A percentile compares a stretch with the other conserved stretches of the same genome.
These are phyloP conservation scores for Penicillium griseofulvum DNA, from an alignment of 2,329 filamentous ascomycete genomes.

Conservation along the genomic window DNA sequence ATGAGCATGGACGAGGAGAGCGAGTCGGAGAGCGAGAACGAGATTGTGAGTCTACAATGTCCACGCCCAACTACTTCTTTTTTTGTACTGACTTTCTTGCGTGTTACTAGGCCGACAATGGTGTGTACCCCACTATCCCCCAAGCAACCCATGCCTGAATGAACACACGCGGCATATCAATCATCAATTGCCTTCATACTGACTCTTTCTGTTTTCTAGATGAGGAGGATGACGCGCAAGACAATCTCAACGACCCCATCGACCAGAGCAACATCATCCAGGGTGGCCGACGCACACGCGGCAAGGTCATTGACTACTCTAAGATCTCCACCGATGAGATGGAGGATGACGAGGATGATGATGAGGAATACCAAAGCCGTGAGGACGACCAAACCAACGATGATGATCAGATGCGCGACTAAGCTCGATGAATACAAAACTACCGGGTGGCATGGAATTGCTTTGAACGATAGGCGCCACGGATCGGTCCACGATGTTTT, in stretches of 20 bases:
- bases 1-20: constrained; percentile 71
- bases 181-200: constrained; percentile 21
- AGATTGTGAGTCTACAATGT: constrained; percentile 32
- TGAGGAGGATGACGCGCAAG: constrained; percentile 70
- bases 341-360: constrained; percentile 60
- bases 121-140: constrained; percentile 9
- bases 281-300: constrained; percentile 79
- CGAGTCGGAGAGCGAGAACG: constrained; percentile 58
- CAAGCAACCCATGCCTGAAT: neutral
- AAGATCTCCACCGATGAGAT: constrained; percentile 77
- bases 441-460: constrained; percentile 16
- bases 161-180: neutral
- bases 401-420: constrained; percentile 44
- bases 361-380: constrained; percentile 39
- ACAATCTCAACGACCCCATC: constrained; percentile 81
- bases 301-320: constrained; percentile 87
- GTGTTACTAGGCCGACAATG: constrained; percentile 26
- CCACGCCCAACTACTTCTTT: neutral
- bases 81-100: neutral
- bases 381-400: constrained; percentile 33
- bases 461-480: constrained; percentile 20
- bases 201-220: constrained; percentile 22
- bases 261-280: constrained; percentile 82
- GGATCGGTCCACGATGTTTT: constrained; percentile 4
- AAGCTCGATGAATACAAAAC: constrained; percentile 17